These are phyloP conservation scores for Fusarium cyanostomum DNA, from an alignment of 2,329 filamentous ascomycete species.

Conservation along the genomic window DNA sequence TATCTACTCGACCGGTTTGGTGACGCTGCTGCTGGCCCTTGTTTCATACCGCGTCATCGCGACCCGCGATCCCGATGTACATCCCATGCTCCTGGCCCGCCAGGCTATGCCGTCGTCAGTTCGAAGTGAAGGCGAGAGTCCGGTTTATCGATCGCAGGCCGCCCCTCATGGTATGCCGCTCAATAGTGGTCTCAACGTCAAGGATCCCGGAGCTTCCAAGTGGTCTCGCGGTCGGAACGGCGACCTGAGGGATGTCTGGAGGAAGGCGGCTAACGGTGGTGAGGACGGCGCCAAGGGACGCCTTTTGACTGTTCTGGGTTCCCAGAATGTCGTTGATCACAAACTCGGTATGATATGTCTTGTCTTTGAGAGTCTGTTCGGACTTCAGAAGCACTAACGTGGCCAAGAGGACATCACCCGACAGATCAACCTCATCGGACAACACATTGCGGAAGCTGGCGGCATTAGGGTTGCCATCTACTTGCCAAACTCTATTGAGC, in stretches of 20 bases:
- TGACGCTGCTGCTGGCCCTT: slow-evolving; percentile 71
- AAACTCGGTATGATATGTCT: slow-evolving; percentile 59
- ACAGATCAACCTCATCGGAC: slow-evolving; percentile 88
- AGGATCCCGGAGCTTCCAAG: slow-evolving; percentile 79
- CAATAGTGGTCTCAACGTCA: slow-evolving; percentile 81
- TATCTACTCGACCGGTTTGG: slow-evolving; percentile 76
- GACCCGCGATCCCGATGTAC: slow-evolving; percentile 84
- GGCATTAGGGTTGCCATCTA: slow-evolving; percentile 86
- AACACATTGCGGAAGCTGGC: slow-evolving; percentile 75
- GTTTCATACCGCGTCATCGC: slow-evolving; percentile 76
- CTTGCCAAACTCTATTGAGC: slow-evolving; percentile 91
- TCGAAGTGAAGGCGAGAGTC: slow-evolving; percentile 84
- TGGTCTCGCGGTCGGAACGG: slow-evolving; percentile 87
- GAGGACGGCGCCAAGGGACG: slow-evolving; percentile 75
- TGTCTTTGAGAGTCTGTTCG: neutral
- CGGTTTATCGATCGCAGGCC: slow-evolving; percentile 84
- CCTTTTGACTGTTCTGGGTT: slow-evolving; percentile 82
- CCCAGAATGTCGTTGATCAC: slow-evolving; percentile 78
- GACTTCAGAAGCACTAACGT: slow-evolving; percentile 13
- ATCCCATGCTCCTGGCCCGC: slow-evolving; percentile 88
- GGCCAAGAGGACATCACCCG: slow-evolving; percentile 73
- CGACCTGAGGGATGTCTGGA: slow-evolving; percentile 92
- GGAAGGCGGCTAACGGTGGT: slow-evolving; percentile 70
- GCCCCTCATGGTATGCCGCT: slow-evolving; percentile 87
- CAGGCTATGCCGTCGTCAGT: slow-evolving; percentile 83